Percentiles rank a stretch among this genome's conserved stretches.
Evolutionary conservation across 108 stramenopile genomes (phyloP).

Genomic region (Chaetoceros tenuissimus): DNA sequence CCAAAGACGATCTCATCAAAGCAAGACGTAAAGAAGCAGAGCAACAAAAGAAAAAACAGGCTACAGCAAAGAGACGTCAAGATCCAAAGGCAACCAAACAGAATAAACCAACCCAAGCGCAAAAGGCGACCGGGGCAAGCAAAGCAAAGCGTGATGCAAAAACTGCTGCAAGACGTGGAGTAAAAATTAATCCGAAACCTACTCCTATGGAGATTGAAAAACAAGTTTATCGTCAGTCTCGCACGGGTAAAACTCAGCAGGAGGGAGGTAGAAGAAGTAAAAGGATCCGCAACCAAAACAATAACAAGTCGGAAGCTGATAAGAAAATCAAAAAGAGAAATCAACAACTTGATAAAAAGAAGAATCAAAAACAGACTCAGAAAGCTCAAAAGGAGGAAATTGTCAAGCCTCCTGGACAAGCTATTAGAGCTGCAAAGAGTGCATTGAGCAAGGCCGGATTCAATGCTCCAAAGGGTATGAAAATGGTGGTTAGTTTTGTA

Average conservation of each 20-base stretch:
- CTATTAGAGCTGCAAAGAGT: constrained; percentile 51
- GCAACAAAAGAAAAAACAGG: constrained; percentile 19
- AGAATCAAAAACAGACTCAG: not conserved
- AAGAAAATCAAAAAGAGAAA: not conserved
- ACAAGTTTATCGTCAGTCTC: constrained; percentile 45
- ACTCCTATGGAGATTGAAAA: constrained; percentile 56
- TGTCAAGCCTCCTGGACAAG: constrained; percentile 24
- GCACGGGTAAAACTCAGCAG: constrained; percentile 15
- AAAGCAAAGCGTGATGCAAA: constrained; percentile 64
- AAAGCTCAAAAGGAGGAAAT: constrained; percentile 1
- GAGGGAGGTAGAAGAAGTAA: constrained; percentile 12
- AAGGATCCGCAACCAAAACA: constrained; percentile 7
- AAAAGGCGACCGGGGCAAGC: constrained; percentile 48
- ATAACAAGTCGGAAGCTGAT: constrained; percentile 4
- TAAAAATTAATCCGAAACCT: constrained; percentile 21
- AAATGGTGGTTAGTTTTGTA: constrained; percentile 65
- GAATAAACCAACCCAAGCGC: constrained; percentile 22
- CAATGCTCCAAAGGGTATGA: constrained; percentile 55
- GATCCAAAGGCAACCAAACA: not conserved
- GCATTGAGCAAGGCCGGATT: constrained; percentile 68
- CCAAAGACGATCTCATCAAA: not conserved
- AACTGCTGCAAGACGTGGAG: constrained; percentile 40
- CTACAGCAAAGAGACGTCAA: constrained; percentile 6
- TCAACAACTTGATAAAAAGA: constrained; percentile 3
- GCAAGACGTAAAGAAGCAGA: constrained; percentile 38